Percentiles rank a stretch among this genome's conserved stretches.
Conservation (phyloP, 768 basidiomycete species). For the Favolaschia claudopus region DNA sequence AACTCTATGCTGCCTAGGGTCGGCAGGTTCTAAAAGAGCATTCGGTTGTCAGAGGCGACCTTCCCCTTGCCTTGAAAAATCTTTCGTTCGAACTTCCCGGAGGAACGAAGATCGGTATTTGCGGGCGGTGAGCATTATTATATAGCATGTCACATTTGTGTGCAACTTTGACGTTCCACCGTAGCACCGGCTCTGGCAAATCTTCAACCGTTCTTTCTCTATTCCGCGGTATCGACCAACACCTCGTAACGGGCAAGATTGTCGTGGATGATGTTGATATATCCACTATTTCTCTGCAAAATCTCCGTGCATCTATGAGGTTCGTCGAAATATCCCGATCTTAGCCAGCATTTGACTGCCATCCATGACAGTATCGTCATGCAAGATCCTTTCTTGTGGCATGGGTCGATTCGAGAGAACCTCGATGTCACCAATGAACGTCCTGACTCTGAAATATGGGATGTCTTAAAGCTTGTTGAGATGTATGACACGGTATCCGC, state of each 20-base stretch:
- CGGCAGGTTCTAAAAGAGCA: no score
- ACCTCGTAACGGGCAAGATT: conserved; percentile 20
- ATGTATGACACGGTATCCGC: no score
- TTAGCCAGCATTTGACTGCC: no score
- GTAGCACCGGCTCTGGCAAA: conserved; percentile 22
- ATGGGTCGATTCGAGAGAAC: no score
- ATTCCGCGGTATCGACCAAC: conserved; percentile 21
- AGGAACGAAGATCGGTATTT: conserved; percentile 13
- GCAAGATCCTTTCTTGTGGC: no score
- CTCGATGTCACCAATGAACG: no score
- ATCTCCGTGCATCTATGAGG: conserved; percentile 21
- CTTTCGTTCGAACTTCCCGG: conserved; percentile 8
- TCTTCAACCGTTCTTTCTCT: conserved; percentile 17
- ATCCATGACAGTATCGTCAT: no score
- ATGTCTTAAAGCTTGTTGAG: no score
- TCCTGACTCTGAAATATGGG: no score
- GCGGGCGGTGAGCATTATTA: conserved; percentile 8
- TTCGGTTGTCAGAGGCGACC: not conserved
- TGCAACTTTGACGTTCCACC: not conserved
- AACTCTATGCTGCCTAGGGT: no score
- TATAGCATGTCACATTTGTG: not conserved
- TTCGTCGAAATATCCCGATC: no score
- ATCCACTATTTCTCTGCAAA: conserved; percentile 6
- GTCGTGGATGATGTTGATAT: conserved; percentile 17
- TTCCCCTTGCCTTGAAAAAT: conserved; percentile 11